These are phyloP conservation scores for Crithidia expoeki DNA, from an alignment of 208 protist species.

Conservation along the genomic window DNA sequence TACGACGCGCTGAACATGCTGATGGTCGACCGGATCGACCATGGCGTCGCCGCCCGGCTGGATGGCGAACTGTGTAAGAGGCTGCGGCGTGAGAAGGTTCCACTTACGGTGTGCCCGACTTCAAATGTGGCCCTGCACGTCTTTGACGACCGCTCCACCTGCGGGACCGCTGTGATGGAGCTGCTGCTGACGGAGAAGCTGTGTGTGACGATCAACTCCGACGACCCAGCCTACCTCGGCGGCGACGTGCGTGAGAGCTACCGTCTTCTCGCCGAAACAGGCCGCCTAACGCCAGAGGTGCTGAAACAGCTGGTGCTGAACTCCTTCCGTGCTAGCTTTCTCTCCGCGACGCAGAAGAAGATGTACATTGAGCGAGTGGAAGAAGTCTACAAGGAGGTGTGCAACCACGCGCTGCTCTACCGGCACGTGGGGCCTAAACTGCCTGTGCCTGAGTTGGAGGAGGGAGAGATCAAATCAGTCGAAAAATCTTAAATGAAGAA, in stretches of 20 bases:
- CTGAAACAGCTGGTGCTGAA: constrained; percentile 46
- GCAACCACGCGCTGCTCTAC: constrained; percentile 11
- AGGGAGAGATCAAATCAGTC: background rate
- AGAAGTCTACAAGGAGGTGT: constrained; percentile 25
- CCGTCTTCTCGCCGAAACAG: constrained; percentile 37
- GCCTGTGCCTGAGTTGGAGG: background rate
- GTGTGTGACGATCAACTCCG: constrained; percentile 58
- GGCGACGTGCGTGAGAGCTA: constrained; percentile 55
- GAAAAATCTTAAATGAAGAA: background rate
- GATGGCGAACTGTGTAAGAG: constrained; percentile 34
- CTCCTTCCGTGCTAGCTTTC: constrained; percentile 41
- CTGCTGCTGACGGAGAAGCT: constrained; percentile 41
- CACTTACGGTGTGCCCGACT: constrained; percentile 61
- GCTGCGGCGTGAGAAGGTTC: constrained; percentile 29
- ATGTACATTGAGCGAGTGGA: constrained; percentile 36
- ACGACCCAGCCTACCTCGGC: constrained; percentile 67
- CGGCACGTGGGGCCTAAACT: constrained; percentile 1
- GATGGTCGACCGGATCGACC: constrained; percentile 53
- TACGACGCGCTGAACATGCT: constrained; percentile 32
- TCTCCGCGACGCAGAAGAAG: constrained; percentile 37
- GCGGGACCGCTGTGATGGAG: constrained; percentile 26
- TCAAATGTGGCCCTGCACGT: constrained; percentile 60
- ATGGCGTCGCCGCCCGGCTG: constrained; percentile 40
- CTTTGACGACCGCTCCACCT: constrained; percentile 29
- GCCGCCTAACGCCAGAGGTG: constrained; percentile 32